Evolutionary conservation across 1,139 yeast genomes (phyloP), one percentile per base, ranked within the genome.

Genomic region (Kurtzmaniella quercitrusa): DNA sequence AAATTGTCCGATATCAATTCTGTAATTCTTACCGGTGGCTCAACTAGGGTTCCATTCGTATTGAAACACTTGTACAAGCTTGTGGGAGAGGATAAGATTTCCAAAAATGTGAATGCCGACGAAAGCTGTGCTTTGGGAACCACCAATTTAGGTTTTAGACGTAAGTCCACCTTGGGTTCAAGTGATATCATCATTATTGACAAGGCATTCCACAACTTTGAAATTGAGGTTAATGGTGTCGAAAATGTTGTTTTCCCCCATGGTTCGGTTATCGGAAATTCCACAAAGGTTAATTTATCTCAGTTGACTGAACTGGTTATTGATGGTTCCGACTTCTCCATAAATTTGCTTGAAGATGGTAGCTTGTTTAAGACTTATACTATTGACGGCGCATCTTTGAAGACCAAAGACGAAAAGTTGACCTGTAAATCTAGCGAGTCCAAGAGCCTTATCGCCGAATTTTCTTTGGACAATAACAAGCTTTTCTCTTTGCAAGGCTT

Each of bases 81-180:
- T 38, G 66, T 84, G 36, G 83, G 83, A 2, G 82, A 80, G 23
- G 82, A 77, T 2, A 68, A 72, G 43, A 70, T 94, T 40, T 76
- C 96, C n/a, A 89, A 84, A 60, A 88, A 84, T 44, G 95, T 94
- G 40, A 93, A 93, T 61, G 94, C 98, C 0, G 99, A 93, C 64
- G 99, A 93, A 64, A 82, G 97, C 46, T 89, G 88, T 46, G 96
- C 89, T 12, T 72, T 88, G 55, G 99, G 99, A 42, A 82, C 95
- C 5, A 82, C 96, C 12, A 68, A 86, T 39, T 77, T 89, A 49
- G 98, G 94, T 12, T 85, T 89, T 44, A 64, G 64, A 46, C 59
- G 67, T 48, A 71, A 70, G 49, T 65, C 71, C 11, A 50, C 55
- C 30, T 42, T 76, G 72, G 83, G 82, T 58, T 72, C 84, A 8